phyloP scores from a whole-genome alignment of 1,139 yeast species.

The Scheffersomyces lignicola region DNA sequence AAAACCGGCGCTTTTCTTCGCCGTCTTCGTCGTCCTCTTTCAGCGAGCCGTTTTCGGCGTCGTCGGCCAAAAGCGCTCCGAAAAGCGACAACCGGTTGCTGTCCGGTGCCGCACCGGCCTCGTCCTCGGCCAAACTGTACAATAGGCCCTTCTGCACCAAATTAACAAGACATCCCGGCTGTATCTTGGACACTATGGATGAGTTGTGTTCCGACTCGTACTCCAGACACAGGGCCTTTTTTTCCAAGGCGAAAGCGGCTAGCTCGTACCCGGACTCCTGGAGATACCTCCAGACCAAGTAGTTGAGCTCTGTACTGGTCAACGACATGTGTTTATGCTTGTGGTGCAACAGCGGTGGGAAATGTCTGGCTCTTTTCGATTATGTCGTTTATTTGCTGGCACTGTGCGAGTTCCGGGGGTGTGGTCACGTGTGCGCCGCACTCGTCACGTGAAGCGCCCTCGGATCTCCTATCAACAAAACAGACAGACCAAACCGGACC shows the following conservation, averaged over 20 bases:
- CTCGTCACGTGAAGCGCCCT: too few relatives aligned
- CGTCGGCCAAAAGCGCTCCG: conserved; percentile 31
- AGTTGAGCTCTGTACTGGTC: conserved; percentile 82
- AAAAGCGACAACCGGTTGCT: conserved; percentile 23
- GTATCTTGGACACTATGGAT: conserved; percentile 47
- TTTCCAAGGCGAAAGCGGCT: conserved; percentile 79
- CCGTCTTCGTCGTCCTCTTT: conserved; percentile 6
- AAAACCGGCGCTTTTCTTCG: conserved; percentile 11
- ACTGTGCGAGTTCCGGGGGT: too few relatives aligned
- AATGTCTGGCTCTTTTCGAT: too few relatives aligned
- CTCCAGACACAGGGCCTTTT: conserved; percentile 63
- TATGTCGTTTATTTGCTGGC: too few relatives aligned
- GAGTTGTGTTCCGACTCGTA: conserved; percentile 52
- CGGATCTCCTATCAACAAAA: too few relatives aligned
- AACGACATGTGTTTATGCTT: conserved; percentile 62
- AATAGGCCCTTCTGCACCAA: conserved; percentile 85
- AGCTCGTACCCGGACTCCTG: conserved; percentile 85
- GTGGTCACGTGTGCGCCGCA: too few relatives aligned
- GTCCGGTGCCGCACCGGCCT: conserved; percentile 12
- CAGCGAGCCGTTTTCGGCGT: conserved; percentile 10
- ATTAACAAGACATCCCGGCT: conserved; percentile 74
- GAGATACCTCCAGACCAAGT: conserved; percentile 88
- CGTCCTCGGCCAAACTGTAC: conserved; percentile 46
- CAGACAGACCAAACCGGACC: too few relatives aligned
- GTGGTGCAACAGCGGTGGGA: too few relatives aligned